Evolutionary conservation across 108 stramenopile species (phyloP).

Genomic region (Fragilariopsis cylindrus): DNA sequence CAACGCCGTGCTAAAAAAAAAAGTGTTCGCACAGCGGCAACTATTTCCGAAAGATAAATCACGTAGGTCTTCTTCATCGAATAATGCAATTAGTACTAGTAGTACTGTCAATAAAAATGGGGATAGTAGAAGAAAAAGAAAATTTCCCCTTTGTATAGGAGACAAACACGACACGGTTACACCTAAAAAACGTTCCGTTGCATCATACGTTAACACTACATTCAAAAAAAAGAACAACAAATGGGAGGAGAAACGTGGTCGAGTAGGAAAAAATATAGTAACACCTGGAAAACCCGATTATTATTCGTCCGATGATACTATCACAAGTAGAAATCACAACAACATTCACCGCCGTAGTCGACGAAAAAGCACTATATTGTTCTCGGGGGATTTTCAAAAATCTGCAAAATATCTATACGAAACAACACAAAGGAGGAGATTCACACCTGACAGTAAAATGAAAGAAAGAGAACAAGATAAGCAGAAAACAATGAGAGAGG

Average conservation of each 20-base stretch:
- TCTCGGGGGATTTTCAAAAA: not conserved
- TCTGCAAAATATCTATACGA: slow-evolving; percentile 5
- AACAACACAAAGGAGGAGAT: not conserved
- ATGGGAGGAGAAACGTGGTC: not conserved
- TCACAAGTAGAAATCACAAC: not conserved
- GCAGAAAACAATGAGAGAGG: not conserved
- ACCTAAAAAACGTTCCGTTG: not conserved
- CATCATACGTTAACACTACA: not conserved
- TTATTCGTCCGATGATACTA: not conserved
- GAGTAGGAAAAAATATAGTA: not conserved
- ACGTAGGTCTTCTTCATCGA: not conserved
- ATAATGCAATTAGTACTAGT: no score
- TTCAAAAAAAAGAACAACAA: not conserved
- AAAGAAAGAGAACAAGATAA: not conserved
- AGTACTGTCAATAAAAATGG: no score
- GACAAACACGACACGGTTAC: not conserved
- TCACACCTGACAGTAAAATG: not conserved
- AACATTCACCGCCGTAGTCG: not conserved
- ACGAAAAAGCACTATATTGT: not conserved
- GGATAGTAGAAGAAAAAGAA: no score
- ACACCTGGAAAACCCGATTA: not conserved
- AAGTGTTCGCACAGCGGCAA: not conserved
- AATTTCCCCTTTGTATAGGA: not conserved
- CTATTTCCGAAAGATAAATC: not conserved
- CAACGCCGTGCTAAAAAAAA: not conserved